Evolutionary conservation across 164 flowering plant species (phyloP).

Genomic region (Taxillus chinensis): DNA sequence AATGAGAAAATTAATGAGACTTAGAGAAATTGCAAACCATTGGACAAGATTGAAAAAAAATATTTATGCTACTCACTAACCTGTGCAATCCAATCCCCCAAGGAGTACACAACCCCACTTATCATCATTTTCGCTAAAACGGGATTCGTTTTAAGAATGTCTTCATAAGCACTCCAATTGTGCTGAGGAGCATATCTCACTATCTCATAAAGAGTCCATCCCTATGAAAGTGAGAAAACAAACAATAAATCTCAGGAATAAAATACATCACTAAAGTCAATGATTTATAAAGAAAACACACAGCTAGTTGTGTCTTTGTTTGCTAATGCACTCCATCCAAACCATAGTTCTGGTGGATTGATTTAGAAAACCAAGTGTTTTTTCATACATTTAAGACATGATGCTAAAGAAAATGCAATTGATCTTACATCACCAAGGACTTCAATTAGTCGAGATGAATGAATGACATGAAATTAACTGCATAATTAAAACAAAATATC

Average conservation of each 20-base stretch:
- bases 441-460: no score
- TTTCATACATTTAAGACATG: no score
- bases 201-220: slow-evolving; percentile 68
- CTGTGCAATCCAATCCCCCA: slow-evolving; percentile 94
- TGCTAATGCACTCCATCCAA: no score
- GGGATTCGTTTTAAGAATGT: slow-evolving; percentile 72
- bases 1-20: not conserved
- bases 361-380: no score
- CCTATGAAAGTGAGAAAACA: slow-evolving; percentile 21
- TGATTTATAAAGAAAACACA: no score
- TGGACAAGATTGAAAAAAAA: not conserved
- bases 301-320: no score
- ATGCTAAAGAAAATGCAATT: no score
- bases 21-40: not conserved
- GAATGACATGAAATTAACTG: no score
- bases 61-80: slow-evolving; percentile 17
- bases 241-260: not conserved
- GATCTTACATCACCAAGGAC: no score
- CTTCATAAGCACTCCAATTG: slow-evolving; percentile 78
- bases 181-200: slow-evolving; percentile 63
- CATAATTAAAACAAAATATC: no score
- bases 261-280: not conserved
- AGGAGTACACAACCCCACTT: slow-evolving; percentile 70
- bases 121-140: slow-evolving; percentile 81
- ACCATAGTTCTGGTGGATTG: no score